Evolutionary conservation across 495 filamentous ascomycete species (phyloP).

Genomic region (Penicillium lagena): DNA sequence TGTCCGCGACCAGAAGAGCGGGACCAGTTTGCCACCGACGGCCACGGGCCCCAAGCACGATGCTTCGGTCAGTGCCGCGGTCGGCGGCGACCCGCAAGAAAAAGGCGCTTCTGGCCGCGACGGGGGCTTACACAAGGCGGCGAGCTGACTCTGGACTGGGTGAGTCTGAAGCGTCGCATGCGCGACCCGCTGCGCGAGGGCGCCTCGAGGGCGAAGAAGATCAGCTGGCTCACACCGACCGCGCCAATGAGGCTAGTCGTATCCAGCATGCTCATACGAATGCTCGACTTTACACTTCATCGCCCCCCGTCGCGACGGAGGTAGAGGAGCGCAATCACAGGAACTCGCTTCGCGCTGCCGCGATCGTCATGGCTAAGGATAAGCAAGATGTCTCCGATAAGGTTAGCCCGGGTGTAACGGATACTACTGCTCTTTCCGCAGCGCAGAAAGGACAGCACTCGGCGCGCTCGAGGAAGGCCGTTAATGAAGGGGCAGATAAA

Average conservation of each 20-base stretch:
- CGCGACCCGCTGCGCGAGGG: slow-evolving; percentile 56
- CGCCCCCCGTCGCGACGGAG: slow-evolving; percentile 66
- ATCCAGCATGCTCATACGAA: slow-evolving; percentile 48
- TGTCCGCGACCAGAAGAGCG: slow-evolving; percentile 46
- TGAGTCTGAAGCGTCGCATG: slow-evolving; percentile 50
- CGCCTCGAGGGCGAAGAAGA: slow-evolving; percentile 20
- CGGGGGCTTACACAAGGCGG: slow-evolving; percentile 62
- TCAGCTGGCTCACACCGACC: slow-evolving; percentile 23
- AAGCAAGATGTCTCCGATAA: slow-evolving; percentile 62
- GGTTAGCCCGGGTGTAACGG: slow-evolving; percentile 11
- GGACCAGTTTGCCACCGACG: slow-evolving; percentile 4
- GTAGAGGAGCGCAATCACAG: slow-evolving; percentile 64
- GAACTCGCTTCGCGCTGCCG: slow-evolving; percentile 70
- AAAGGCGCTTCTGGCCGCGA: slow-evolving; percentile 66
- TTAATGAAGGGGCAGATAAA: slow-evolving; percentile 19
- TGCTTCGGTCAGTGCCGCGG: slow-evolving; percentile 41
- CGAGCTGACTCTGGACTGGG: slow-evolving; percentile 61
- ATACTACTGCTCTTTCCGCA: slow-evolving; percentile 23
- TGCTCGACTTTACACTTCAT: slow-evolving; percentile 65
- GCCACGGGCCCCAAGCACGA: slow-evolving; percentile 6
- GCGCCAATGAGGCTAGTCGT: slow-evolving; percentile 50
- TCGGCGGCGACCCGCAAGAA: slow-evolving; percentile 44
- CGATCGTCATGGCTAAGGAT: slow-evolving; percentile 78
- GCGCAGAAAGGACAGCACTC: slow-evolving; percentile 35
- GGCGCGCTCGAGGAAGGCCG: slow-evolving; percentile 27